Conservation (phyloP, 1,284 basidiomycete species). For the Cryptococcus hybrid region DNA sequence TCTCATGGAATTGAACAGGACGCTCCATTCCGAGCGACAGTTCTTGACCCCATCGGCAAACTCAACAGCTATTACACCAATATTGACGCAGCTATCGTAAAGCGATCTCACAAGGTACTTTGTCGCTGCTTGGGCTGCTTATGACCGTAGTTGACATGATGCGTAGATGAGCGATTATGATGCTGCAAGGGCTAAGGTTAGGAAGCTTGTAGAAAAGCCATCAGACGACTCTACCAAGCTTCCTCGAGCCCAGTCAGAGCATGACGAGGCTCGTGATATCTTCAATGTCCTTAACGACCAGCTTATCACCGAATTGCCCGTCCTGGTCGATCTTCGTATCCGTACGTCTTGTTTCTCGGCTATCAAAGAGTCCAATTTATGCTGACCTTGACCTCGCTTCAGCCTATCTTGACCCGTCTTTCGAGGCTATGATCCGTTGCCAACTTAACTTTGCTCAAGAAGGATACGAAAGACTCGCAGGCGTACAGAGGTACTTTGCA, state of each 20-base stretch:
- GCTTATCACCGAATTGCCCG: slow-evolving; percentile 84
- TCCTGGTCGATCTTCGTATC: slow-evolving; percentile 89
- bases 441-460: slow-evolving; percentile 97
- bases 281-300: slow-evolving; percentile 93
- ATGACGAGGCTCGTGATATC: slow-evolving; percentile 89
- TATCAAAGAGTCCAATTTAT: no score
- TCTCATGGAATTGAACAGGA: slow-evolving; percentile 60
- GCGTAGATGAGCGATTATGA: slow-evolving; percentile 90
- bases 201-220: slow-evolving; percentile 90
- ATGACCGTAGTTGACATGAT: neutral
- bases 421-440: slow-evolving; percentile 98
- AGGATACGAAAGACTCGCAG: slow-evolving; percentile 95
- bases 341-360: slow-evolving; percentile 52
- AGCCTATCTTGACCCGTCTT: slow-evolving; percentile 91
- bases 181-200: slow-evolving; percentile 78
- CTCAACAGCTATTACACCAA: slow-evolving; percentile 94
- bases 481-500: slow-evolving; percentile 86
- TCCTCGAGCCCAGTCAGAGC: slow-evolving; percentile 87
- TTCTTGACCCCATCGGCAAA: slow-evolving; percentile 93
- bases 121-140: slow-evolving; percentile 5
- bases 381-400: neutral
- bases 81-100: slow-evolving; percentile 89
- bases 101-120: slow-evolving; percentile 90
- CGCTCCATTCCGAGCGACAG: slow-evolving; percentile 86
- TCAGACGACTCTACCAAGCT: slow-evolving; percentile 89